Base-by-base conservation (phyloP, 148 eudicot species). In the Suaeda aralocaspica region DNA sequence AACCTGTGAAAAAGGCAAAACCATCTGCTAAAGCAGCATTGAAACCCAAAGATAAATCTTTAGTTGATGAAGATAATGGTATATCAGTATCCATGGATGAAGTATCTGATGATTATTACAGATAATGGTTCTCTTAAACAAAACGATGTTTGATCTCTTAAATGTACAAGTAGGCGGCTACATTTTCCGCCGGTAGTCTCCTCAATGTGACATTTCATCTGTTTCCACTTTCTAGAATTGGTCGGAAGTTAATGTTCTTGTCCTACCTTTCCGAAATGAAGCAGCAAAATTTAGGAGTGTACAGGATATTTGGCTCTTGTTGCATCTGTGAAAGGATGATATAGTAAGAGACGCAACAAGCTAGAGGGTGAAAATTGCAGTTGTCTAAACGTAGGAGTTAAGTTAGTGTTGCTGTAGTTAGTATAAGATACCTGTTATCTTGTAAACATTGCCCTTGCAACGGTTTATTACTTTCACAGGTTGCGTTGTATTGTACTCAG, bases 1-100 rank as follows among this genome's bases (percentile, higher is more conserved):
- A 86, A 75, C 85, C 91, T 30, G 56, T 66, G 48, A 77, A 77
- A 72, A 77, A 77, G 76, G 45, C 76, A 44, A 78, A 78, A 50
- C 58, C 58, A 62, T 68, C 70, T 72, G 73, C 57, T 21, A 78
- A 78, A 72, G 50, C 73, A 72, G 31, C 73, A 9, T 24, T 64
- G 63, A 78, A 72, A 65, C 48, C 81, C 26, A 68, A 73, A 58
- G 74, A 68, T 68, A 78, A 68, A 68, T n/a, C 56, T 42, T n/a
- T 66, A 56, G 68, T 53, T 31, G 63, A 72, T 15, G 77, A 68
- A 56, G 76, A 58, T 21, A 60, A 59, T 46, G 64, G 63, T 72
- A 65, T 25, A 62, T 53, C 73, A 10, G 64, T 64, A 24, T 73
- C 59, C 28, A 58, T 36, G 15, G 81, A 73, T 48, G 81, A 78